These are phyloP conservation scores for Pistacia atlantica DNA, from an alignment of 345 rosid species.

Conservation along the genomic window DNA sequence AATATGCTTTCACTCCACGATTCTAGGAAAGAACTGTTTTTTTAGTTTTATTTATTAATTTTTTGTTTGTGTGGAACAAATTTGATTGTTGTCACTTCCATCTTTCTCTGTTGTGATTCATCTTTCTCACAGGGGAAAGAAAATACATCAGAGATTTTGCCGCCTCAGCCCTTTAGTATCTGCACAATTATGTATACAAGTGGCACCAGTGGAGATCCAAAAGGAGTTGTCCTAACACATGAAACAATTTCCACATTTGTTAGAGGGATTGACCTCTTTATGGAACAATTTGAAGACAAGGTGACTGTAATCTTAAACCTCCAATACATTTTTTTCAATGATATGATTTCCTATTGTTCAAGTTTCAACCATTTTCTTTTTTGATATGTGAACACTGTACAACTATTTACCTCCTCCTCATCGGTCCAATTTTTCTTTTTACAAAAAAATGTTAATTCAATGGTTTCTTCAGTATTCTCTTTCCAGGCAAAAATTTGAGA, in stretches of 20 bases:
- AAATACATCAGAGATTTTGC: conserved; percentile 48
- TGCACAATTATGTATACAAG: conserved; percentile 99
- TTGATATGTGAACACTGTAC: neutral
- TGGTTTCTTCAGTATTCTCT: neutral
- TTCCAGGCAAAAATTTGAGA: neutral
- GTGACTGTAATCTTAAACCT: conserved; percentile 30
- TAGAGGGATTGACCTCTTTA: conserved; percentile 68
- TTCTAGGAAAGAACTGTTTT: too few species aligned
- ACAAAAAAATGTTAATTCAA: neutral
- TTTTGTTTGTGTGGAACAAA: neutral
- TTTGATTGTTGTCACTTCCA: neutral
- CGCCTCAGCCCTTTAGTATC: conserved; percentile 64
- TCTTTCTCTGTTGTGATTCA: conserved; percentile 1
- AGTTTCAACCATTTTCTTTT: neutral
- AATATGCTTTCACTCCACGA: neutral
- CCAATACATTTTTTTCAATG: neutral
- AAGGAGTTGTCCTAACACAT: conserved; percentile 90
- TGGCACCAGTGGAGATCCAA: conserved; percentile 97
- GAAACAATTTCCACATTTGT: conserved; percentile 65
- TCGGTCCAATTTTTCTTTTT: neutral
- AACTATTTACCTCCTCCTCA: neutral
- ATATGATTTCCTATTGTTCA: neutral
- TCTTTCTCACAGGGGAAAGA: conserved; percentile 58
- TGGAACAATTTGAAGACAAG: conserved; percentile 96
- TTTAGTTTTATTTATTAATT: neutral